Base-by-base conservation (phyloP, 2,329 filamentous ascomycete species). In the Diaporthe humulicola region DNA sequence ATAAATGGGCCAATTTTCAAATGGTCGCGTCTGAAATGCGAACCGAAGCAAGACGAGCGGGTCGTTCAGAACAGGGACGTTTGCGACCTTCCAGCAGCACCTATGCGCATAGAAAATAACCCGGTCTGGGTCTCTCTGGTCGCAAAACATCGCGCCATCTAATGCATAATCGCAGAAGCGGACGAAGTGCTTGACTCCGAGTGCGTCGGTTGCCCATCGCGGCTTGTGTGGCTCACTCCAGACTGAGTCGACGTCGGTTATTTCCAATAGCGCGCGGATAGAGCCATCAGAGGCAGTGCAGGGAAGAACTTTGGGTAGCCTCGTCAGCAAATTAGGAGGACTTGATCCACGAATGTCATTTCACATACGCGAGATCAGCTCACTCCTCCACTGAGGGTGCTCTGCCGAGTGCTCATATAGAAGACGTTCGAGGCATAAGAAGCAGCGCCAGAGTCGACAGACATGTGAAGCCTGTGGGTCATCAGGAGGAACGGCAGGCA, bases 21-120 rank as follows among this genome's bases (percentile, higher is more conserved):
- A 70, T 17, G 52, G 40, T 12, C 67, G 67, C 25, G 67, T 70
- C 38, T 70, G 67, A 36, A 58, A 57, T 22, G 67, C 67, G 19
- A 70, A 36, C 14, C 67, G 67, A 25, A 70, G 67, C 40, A 56
- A 48, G n/a, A 33, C 36, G 2, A 70, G 52, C 17, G 38, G 40
- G 19, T 70, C 48, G 5, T 36, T 70, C 25, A 66, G 60, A 66
- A 50, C 30, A 36, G 67, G 40, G 8, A 28, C 38, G 28, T 70
- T 70, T 17, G 54, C 28, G n/a, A 48, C 6, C 28, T 70, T 58
- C 67, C 67, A 70, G 40, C 67, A 70, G 42, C 50, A 57, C 67
- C 40, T 70, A n/a, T 70, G 67, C 22, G 67, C 67, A 33, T 45
- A 70, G 67, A 70, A 70, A 8, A 70, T 38, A 4, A 70, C 38